Percentiles rank a stretch among this genome's conserved stretches.
Conservation (phyloP, 257 asterid species). For the Salvia rosmarinus region DNA sequence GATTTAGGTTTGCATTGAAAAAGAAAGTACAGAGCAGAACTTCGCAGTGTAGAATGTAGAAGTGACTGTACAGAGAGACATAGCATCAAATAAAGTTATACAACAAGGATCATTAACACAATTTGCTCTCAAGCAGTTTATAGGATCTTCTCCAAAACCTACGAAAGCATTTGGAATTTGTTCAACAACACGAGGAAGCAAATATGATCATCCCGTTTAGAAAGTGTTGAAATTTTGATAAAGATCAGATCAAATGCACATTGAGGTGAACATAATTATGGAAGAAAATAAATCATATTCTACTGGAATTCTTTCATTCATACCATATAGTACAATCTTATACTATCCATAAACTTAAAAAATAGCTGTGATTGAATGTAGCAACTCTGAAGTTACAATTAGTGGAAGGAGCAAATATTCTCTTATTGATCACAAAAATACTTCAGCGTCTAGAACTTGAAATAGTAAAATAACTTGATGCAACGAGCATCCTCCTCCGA, state of each 20-base stretch:
- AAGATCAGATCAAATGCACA: not conserved
- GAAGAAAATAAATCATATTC: not conserved
- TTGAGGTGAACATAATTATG: not conserved
- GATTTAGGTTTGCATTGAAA: not conserved
- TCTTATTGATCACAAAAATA: not conserved
- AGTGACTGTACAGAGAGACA: not conserved
- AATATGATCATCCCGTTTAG: not conserved
- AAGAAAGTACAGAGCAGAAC: not conserved
- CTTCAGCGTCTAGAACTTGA: too few relatives aligned
- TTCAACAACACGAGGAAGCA: constrained; percentile 6
- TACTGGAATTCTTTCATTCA: not conserved
- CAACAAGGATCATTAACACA: not conserved
- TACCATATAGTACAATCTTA: not conserved
- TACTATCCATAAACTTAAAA: too few relatives aligned
- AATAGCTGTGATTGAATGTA: too few relatives aligned
- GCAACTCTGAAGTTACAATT: not conserved
- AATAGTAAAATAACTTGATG: not conserved
- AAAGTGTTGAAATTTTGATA: not conserved
- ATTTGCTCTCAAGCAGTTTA: not conserved
- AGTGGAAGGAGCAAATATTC: not conserved
- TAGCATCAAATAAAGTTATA: not conserved
- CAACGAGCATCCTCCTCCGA: not conserved
- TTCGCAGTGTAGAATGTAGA: not conserved
- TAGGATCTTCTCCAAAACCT: not conserved
- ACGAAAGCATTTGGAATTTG: not conserved